Evolutionary conservation across 148 eudicot genomes (phyloP).

Genomic region (Polygonum aviculare): DNA sequence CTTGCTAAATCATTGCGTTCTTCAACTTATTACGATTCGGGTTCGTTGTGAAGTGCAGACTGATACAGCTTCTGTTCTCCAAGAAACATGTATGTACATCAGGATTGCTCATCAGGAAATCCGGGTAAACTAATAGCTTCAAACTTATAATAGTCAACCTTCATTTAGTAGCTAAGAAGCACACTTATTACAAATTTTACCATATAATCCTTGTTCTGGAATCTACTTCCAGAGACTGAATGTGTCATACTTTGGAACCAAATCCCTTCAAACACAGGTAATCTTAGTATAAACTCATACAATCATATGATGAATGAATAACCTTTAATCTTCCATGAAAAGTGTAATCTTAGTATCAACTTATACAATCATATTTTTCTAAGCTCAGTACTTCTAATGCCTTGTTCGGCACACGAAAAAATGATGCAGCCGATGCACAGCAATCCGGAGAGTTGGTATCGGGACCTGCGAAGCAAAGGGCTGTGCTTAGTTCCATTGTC

Average conservation of each 20-base stretch:
- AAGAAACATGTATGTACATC: conserved; percentile 51
- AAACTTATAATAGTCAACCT: neutral
- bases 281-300: too few species aligned
- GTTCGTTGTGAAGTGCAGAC: conserved; percentile 23
- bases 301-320: neutral
- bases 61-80: conserved; percentile 63
- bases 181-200: neutral
- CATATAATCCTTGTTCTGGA: neutral
- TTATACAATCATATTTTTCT: neutral
- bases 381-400: neutral
- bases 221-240: conserved; percentile 21
- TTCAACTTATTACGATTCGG: neutral
- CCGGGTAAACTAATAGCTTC: conserved; percentile 22
- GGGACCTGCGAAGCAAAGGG: conserved; percentile 37
- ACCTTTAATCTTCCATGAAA: neutral
- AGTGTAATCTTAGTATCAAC: neutral
- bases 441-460: conserved; percentile 14
- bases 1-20: neutral
- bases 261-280: conserved; percentile 14
- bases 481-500: conserved; percentile 52
- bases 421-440: conserved; percentile 14
- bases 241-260: conserved; percentile 22
- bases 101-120: conserved; percentile 47
- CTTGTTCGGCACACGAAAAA: neutral
- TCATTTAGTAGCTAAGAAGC: neutral